Percentiles rank a stretch among this genome's conserved stretches.
phyloP scores from a whole-genome alignment of 352 stramenopile species.

The Phytophthora melonis region DNA sequence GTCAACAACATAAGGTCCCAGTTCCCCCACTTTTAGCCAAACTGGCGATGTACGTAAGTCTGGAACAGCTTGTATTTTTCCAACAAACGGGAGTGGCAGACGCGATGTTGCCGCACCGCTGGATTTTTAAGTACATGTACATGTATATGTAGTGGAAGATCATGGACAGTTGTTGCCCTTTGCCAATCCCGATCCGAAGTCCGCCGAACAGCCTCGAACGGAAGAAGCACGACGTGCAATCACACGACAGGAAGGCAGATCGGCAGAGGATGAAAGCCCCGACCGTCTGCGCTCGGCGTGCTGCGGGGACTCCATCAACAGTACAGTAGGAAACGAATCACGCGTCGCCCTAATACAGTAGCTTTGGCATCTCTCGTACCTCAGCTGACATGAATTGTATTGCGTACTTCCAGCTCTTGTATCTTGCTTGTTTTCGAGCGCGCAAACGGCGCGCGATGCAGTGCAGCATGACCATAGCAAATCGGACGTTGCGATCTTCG shows the following conservation, averaged over 20 bases:
- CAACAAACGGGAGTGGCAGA: constrained; percentile 9
- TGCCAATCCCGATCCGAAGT: constrained; percentile 10
- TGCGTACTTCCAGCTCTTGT: too few species aligned
- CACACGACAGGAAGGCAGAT: neutral
- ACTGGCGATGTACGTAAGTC: too few species aligned
- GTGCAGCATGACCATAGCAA: neutral
- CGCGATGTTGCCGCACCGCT: constrained; percentile 3
- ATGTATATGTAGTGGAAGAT: constrained; percentile 1
- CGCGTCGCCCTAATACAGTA: too few species aligned
- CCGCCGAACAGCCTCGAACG: constrained; percentile 28
- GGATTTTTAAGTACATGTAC: constrained; percentile 32
- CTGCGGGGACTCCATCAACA: neutral
- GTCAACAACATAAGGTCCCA: neutral
- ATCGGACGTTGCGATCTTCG: neutral
- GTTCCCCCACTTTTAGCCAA: too few species aligned
- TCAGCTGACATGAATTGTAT: too few species aligned
- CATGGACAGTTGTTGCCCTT: neutral
- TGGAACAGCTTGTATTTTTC: neutral
- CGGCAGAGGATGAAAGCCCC: neutral
- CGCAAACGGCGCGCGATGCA: neutral
- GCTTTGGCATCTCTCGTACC: too few species aligned
- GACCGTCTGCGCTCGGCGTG: neutral
- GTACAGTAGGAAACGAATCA: too few species aligned
- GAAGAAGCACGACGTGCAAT: constrained; percentile 15
- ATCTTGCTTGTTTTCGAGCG: too few species aligned